Evolutionary conservation across 108 stramenopile genomes (phyloP), one percentile per base, ranked within the genome.

Genomic region (Aurantiochytrium sp.): DNA sequence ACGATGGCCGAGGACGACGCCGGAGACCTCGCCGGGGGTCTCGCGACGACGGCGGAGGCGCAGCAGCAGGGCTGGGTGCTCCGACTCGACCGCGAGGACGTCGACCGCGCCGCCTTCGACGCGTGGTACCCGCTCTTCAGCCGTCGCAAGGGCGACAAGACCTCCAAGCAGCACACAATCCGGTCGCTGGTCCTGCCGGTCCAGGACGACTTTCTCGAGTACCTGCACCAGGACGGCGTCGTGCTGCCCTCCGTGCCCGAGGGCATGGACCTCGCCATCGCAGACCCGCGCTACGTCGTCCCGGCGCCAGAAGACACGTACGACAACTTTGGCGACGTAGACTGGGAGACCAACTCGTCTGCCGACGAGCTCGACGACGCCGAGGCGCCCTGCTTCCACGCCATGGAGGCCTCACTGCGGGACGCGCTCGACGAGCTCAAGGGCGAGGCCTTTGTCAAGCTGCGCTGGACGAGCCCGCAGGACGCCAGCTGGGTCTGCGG

Each of bases 401-500:
- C 90, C 22, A 87, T 95, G 6, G 93, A 91, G 52, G 30, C 69
- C 36, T 53, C 88, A 42, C 89, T 96, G 65, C 37, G 81, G 22
- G 87, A 86, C 31, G 92, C 91, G n/a, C 92, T 95, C 81, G 88
- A 89, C 24, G 45, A 68, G n/a, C 68, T 95, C 68, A 92, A 88
- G 39, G 94, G 92, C 24, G 55, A 53, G 55, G 93, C 89, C 68
- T 90, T 97, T 59, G 96, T 96, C 21, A 98, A 98, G 91, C 53
- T 97, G 37, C 96, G 96, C 87, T 98, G 96, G 96, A 95, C 94
- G 15, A 87, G 95, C 5, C 96, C 96, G 12, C 91, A 94, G 86
- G 98, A 98, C 91, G 96, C 97, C 2, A 89, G 92, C 17, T 98
- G 98, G 98, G 95, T 98, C 27, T 94, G 93, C 30, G 96, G 96